Evolutionary conservation across 495 filamentous ascomycete species (phyloP).

Genomic region (Bryoglossum gracile): DNA sequence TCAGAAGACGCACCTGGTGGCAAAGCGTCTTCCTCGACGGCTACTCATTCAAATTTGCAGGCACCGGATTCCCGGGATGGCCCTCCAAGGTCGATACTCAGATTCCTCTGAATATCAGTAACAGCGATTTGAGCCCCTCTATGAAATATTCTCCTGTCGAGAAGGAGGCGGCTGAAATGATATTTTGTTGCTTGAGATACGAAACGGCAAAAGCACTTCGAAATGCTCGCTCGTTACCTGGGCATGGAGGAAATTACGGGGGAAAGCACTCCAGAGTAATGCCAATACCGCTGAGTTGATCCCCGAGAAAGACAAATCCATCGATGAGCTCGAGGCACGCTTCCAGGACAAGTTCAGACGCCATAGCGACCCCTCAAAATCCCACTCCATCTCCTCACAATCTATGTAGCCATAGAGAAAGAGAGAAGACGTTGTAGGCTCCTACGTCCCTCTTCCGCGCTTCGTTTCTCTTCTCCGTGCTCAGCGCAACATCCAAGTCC

Average conservation of each 20-base stretch:
- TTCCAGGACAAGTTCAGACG: conserved; percentile 42
- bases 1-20: conserved; percentile 56
- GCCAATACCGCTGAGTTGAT: conserved; percentile 31
- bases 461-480: conserved; percentile 17
- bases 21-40: conserved; percentile 50
- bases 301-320: conserved; percentile 40
- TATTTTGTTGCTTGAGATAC: conserved; percentile 47
- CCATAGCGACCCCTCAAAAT: conserved; percentile 54
- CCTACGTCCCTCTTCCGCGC: conserved; percentile 6
- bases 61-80: conserved; percentile 49
- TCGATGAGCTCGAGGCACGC: conserved; percentile 36
- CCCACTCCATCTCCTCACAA: conserved; percentile 51
- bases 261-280: conserved; percentile 37
- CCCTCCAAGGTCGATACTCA: conserved; percentile 35
- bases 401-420: conserved; percentile 41
- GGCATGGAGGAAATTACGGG: too few species aligned
- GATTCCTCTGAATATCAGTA: conserved; percentile 34
- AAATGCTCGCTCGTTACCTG: conserved; percentile 19
- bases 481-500: conserved; percentile 18
- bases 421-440: conserved; percentile 29
- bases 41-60: conserved; percentile 50
- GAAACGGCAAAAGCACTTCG: conserved; percentile 42
- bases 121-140: conserved; percentile 35
- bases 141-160: conserved; percentile 36
- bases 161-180: conserved; percentile 48